Evolutionary conservation across 139 green algal species (phyloP), one percentile per base, ranked within the genome.

Genomic region (Tetradesmus obliquus): DNA sequence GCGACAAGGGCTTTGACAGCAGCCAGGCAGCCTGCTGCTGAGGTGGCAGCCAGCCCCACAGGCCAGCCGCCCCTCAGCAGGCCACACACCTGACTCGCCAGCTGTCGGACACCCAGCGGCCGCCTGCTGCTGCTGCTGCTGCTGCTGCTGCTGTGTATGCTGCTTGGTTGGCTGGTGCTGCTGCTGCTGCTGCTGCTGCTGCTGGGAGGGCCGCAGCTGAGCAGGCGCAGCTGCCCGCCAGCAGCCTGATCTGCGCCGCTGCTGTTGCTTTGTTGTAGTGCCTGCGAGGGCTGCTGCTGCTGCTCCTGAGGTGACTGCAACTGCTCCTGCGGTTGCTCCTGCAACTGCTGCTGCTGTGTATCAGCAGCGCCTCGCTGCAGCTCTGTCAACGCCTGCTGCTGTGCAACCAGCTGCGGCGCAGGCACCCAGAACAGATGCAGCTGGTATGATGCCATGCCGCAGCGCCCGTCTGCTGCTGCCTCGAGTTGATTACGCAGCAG

Each of bases 341-440:
- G 55, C 3, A 7, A n/a, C 51, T 83, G 62, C 55, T 89, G 86
- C 32, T 54, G 72, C 72, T 81, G 72, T 81, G 15, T n/a, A 22
- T 19, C n/a, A 13, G 9, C 3, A 57, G 19, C 3, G 53, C 55
- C 17, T 1, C 51, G 62, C 86, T 90, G 86, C 24, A 12, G 62
- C 86, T 82, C 24, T 79, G 7, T 51, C 7, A 80, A 2, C 53
- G 6, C 54, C 55, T 55, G n/a, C 17, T 17, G 53, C 22, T 79
- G 84, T 6, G 9, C 13, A 55, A 10, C 22, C 7, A 58, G 86
- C 69, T 32, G 86, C 17, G 51, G 58, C 17, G 57, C 71, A 71
- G 86, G 71, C 53, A 84, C 53, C 86, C 86, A 90, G 13, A 55
- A 69, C 51, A 90, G 32, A 15, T 72, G 86, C 86, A 90, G 71